Base-by-base conservation (phyloP, 495 filamentous ascomycete species). In the Clohesyomyces aquaticus region DNA sequence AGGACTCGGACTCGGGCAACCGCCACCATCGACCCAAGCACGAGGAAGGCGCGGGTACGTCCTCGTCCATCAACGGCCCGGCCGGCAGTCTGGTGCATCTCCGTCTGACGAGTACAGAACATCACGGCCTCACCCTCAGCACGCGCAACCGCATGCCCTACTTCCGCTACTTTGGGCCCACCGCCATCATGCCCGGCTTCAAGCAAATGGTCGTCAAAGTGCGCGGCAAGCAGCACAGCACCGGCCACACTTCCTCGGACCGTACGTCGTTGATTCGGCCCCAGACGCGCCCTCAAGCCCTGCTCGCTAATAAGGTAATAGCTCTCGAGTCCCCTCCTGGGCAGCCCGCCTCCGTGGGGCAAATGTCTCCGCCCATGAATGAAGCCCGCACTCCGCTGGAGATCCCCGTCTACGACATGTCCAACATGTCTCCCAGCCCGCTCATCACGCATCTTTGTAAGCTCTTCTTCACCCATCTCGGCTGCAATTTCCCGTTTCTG, bases 141-240 rank as follows among this genome's bases (percentile, higher is more conserved):
- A 70, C 73, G 54, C 74, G 86, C 78, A 78, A 88, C 64, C 88
- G 90, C 55, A 88, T 93, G 57, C 90, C 91, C 1, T 95, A 91
- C 72, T 95, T 93, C 72, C 79, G 91, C 46, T 95, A 93, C 71
- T 93, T 93, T 71, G 91, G 91, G 0, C 89, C 90, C 0, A 95
- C 91, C 1, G 91, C 91, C 59, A 95, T 95, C 67, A 89, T 93
- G 35, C 90, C 90, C 1, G 91, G 91, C n/a, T 93, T 91, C 75
- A 95, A 93, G 74, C 89, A 93, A 71, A 92, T 93, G 88, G 87
- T 94, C 54, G 89, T 91, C 49, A 87, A 89, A 67, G 84, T 93
- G 14, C 83, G 85, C 63, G 78, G 80, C 59, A 78, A 79, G 43
- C 76, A 78, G 65, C 79, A 77, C 58, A 75, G 79, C 56, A 77